phyloP scores from a whole-genome alignment of 257 asterid genomes.

The Scutellaria minor region DNA sequence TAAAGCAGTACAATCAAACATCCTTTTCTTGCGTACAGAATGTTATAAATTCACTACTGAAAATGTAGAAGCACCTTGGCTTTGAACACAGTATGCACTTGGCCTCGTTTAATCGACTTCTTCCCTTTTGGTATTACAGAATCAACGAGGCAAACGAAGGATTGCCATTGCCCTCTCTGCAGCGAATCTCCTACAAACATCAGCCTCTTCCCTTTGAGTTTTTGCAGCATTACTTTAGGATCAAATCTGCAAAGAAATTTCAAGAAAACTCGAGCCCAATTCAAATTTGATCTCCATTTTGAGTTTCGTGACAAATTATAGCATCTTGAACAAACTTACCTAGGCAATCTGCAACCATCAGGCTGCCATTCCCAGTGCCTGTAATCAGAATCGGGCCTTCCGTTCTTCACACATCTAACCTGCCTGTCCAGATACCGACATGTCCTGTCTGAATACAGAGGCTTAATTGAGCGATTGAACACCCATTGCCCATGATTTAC shows the following conservation, averaged over 20 bases:
- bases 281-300: neutral
- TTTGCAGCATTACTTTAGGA: constrained; percentile 61
- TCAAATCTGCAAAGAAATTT: constrained; percentile 57
- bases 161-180: constrained; percentile 92
- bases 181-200: constrained; percentile 95
- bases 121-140: constrained; percentile 71
- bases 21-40: neutral
- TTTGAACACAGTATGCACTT: constrained; percentile 55
- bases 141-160: constrained; percentile 81
- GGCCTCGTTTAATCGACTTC: constrained; percentile 76
- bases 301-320: neutral
- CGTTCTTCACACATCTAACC: constrained; percentile 76
- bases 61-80: constrained; percentile 42
- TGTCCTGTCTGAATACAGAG: constrained; percentile 66
- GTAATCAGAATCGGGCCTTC: constrained; percentile 75
- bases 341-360: constrained; percentile 87
- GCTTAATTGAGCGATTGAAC: constrained; percentile 66
- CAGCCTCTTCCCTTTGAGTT: constrained; percentile 75
- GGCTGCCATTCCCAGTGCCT: constrained; percentile 91
- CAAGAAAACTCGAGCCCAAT: neutral
- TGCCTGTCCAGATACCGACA: constrained; percentile 81
- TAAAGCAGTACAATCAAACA: neutral
- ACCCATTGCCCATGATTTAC: constrained; percentile 77
- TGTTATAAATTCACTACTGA: neutral
- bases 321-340: constrained; percentile 42